Percentiles rank a stretch among this genome's conserved stretches.
Evolutionary conservation across 2,329 filamentous ascomycete species (phyloP).

Genomic region (Elsinoe necatrix): DNA sequence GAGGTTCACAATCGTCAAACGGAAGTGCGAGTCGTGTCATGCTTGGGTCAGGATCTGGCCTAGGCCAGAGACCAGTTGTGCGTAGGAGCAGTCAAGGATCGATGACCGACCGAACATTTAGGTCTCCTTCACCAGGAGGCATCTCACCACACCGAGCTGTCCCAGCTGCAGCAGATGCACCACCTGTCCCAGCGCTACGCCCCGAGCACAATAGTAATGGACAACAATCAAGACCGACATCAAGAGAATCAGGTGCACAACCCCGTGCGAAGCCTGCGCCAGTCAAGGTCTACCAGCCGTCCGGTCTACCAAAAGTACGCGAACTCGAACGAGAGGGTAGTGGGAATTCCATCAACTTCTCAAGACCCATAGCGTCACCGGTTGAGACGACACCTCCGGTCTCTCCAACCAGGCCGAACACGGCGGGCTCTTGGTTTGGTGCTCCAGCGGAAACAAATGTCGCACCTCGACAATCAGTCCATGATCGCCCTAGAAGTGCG

Average conservation of each 20-base stretch:
- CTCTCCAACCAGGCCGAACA: constrained; percentile 23
- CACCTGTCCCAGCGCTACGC: constrained; percentile 67
- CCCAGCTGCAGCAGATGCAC: constrained; percentile 36
- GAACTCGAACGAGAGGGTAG: constrained; percentile 35
- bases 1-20: constrained; percentile 64
- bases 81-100: constrained; percentile 64
- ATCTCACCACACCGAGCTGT: constrained; percentile 25
- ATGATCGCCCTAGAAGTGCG: constrained; percentile 26
- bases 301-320: constrained; percentile 20
- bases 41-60: too few relatives aligned
- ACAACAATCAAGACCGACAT: constrained; percentile 26
- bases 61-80: constrained; percentile 42
- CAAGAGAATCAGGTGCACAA: constrained; percentile 16
- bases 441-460: constrained; percentile 23
- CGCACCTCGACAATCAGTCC: constrained; percentile 22
- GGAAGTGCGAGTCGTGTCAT: constrained; percentile 40
- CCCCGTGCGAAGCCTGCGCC: constrained; percentile 27
- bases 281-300: constrained; percentile 32
- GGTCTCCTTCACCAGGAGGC: constrained; percentile 59
- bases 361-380: constrained; percentile 44
- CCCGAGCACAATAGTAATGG: constrained; percentile 31
- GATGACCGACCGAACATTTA: constrained; percentile 84
- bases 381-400: constrained; percentile 25
- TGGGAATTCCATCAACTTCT: constrained; percentile 45
- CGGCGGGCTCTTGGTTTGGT: constrained; percentile 30